Evolutionary conservation across 331 rosid species (phyloP), one percentile per base, ranked within the genome.

Genomic region (Telfairia occidentalis): DNA sequence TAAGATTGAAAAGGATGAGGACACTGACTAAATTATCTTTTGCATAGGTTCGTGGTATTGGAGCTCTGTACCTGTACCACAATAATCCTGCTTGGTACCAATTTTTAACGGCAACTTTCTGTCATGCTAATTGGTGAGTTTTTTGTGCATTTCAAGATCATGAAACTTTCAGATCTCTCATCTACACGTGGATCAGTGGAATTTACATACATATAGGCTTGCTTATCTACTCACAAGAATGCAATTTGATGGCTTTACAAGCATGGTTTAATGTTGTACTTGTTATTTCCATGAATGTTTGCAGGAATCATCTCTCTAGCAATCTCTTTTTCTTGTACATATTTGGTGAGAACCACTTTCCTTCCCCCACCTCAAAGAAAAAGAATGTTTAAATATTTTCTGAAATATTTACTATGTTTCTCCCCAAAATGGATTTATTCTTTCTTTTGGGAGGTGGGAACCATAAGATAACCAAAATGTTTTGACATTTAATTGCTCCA

Each of bases 241-340:
- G 55, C 42, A 2, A 7, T 70, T 58, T 40, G 21, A 28, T 2
- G 29, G 42, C n/a, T 52, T 77, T 73, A 52, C 61, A 73, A 54
- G 28, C 45, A 15, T 42, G 38, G 53, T 64, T 24, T 60, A 61
- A 74, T 69, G 45, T 46, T 52, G 78, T 83, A 53, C 80, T 84
- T 46, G 58, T 57, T 34, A 32, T 63, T 30, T 79, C 76, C 26
- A 19, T 60, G 15, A 78, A 59, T 54, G 29, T 79, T 49, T 74
- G 84, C 96, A 95, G 98, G 97, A 91, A 87, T 46, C 98, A 95
- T 85, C 97, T 92, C 65, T 95, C 97, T 19, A 92, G 98, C 96
- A 95, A 91, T 86, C 96, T 95, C 75, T 95, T 95, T 87, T 95
- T 95, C 90, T 78, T 95, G 83, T 95, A 95, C 72, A 95, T 90